Base-by-base conservation (phyloP, 1,284 basidiomycete species). In the Ustilago esculenta region DNA sequence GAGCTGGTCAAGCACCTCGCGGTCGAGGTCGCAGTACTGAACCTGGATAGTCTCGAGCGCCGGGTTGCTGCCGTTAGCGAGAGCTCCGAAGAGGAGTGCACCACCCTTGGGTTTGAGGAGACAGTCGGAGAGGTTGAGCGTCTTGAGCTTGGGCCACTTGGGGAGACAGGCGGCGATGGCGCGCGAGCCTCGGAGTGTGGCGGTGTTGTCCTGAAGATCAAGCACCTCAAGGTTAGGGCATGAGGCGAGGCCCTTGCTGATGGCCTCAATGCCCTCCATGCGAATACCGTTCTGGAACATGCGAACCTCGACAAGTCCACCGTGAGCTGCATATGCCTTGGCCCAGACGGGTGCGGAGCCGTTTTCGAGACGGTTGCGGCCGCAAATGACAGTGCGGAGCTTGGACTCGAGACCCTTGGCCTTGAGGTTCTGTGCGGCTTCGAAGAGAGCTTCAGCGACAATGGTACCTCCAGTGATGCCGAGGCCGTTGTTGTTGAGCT, bases 211-310 rank as follows among this genome's bases (percentile, higher is more conserved):
- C 83, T 97, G 93, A 48, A 98, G 84, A 85, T 98, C 94, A 75
- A 98, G 87, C 61, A 89, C 84, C 80, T 89, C 86, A 54, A 98
- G 85, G 42, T 85, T 84, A 1, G 85, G 83, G 81, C 90, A 92
- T 52, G 88, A 85, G 14, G 88, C 82, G 37, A 98, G 84, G 2
- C 94, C 95, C 23, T 69, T 58, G 20, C 90, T 91, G 39, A 98
- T 87, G 14, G 88, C 87, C n/a, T 87, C 87, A 77, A 97, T 91
- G 7, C 96, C 95, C 66, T 90, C 90, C 90, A 92, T 93, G 69
- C 94, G 87, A 76, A 99, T 98, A 2, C 94, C 96, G 79, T 98
- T 98, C 85, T 98, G 94, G 34, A 91, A 92, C 89, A 98, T 90
- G 71, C 90, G 87, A 32, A 98, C 90, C 77, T 97, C 92, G 44